A percentile compares a stretch with the other conserved stretches of the same genome.
Evolutionary conservation across 768 basidiomycete species (phyloP).

Genomic region (Kwoniella sp.): DNA sequence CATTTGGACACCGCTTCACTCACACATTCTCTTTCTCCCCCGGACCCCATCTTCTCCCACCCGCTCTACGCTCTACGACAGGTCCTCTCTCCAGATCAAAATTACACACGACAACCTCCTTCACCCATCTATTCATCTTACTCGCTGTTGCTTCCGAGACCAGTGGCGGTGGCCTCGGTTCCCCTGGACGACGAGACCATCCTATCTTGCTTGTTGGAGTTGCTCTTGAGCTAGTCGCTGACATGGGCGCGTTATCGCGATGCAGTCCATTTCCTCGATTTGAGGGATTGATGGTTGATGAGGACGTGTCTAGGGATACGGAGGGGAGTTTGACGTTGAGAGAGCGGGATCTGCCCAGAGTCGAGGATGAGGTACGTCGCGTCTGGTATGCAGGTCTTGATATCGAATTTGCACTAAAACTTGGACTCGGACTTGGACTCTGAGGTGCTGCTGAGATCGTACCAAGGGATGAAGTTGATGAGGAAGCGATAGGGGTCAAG

Average conservation of each 20-base stretch:
- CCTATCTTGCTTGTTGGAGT: conserved; percentile 31
- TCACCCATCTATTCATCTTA: conserved; percentile 52
- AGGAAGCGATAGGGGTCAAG: not conserved
- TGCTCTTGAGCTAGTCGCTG: not conserved
- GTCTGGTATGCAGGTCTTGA: conserved; percentile 1
- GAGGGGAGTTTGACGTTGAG: conserved; percentile 31
- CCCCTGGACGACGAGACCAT: conserved; percentile 41
- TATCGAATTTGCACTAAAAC: not conserved
- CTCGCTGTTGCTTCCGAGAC: conserved; percentile 15
- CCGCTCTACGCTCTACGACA: conserved; percentile 70
- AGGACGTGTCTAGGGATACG: conserved; percentile 2
- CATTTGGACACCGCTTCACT: conserved; percentile 48
- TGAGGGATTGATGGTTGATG: not conserved
- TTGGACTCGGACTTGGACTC: not conserved
- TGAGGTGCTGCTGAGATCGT: not conserved
- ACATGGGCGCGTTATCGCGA: conserved; percentile 9
- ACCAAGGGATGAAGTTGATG: not conserved
- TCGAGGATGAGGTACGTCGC: conserved; percentile 11
- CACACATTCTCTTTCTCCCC: conserved; percentile 82
- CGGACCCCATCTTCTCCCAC: conserved; percentile 66
- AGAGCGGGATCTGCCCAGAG: conserved; percentile 25
- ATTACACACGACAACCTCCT: conserved; percentile 60
- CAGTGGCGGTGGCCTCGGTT: conserved; percentile 47
- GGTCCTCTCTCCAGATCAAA: conserved; percentile 89
- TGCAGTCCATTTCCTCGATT: not conserved